Evolutionary conservation across 352 stramenopile genomes (phyloP).

Genomic region (Thalassiosira sp.): DNA sequence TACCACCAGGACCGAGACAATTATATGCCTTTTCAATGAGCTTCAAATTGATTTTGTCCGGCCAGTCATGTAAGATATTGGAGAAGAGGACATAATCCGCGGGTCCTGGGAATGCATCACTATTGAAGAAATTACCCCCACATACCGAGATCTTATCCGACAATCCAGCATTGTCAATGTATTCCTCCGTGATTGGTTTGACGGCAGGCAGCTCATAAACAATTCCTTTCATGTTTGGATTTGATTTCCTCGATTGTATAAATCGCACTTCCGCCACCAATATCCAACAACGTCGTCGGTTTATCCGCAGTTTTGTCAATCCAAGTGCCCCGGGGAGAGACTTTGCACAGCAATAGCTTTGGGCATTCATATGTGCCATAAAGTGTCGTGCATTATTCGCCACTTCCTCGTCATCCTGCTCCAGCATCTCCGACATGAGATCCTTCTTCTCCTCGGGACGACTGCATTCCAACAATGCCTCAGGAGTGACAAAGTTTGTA

Average conservation of each 20-base stretch:
- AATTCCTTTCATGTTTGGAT: conserved; percentile 29
- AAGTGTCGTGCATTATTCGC: conserved; percentile 34
- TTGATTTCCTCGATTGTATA: conserved; percentile 26
- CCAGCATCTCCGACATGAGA: conserved; percentile 17
- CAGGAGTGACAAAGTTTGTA: conserved; percentile 23
- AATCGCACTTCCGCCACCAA: conserved; percentile 28
- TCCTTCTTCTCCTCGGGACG: conserved; percentile 24
- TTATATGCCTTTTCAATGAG: conserved; percentile 32
- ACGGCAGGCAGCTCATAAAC: conserved; percentile 29
- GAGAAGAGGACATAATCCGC: conserved; percentile 29
- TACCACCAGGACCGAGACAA: conserved; percentile 20
- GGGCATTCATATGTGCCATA: conserved; percentile 36
- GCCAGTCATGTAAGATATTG: conserved; percentile 37
- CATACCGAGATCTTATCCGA: conserved; percentile 16
- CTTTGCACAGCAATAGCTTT: conserved; percentile 34
- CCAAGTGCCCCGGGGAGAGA: conserved; percentile 16
- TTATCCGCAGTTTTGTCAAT: conserved; percentile 6
- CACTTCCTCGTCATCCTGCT: conserved; percentile 23
- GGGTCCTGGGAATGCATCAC: conserved; percentile 24
- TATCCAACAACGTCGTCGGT: conserved; percentile 19
- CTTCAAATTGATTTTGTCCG: conserved; percentile 16
- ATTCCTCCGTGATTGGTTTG: conserved; percentile 29
- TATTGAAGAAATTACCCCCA: conserved; percentile 23
- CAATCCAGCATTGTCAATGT: conserved; percentile 25
- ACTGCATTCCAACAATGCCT: conserved; percentile 13